Percentiles rank a stretch among this genome's conserved stretches.
Evolutionary conservation across 352 stramenopile species (phyloP).

Genomic region (Globisporangium sylvaticum): DNA sequence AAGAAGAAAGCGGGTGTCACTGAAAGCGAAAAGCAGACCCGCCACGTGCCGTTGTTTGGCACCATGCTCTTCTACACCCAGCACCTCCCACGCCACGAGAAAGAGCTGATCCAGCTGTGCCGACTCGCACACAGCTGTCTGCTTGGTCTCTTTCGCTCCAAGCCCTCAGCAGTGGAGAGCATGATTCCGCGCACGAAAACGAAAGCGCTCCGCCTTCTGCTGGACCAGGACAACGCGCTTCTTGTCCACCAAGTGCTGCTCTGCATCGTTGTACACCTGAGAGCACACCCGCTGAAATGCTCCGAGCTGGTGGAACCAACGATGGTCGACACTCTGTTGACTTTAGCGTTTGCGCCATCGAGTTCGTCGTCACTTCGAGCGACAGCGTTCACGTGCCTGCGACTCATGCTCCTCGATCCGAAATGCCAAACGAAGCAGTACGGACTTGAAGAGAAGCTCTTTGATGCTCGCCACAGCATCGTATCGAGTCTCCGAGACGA

Average conservation of each 20-base stretch:
- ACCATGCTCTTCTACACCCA: constrained; percentile 6
- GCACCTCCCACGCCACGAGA: not conserved
- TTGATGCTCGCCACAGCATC: constrained; percentile 2
- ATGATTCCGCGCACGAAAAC: constrained; percentile 14
- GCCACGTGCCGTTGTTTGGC: not conserved
- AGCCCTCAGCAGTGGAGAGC: not conserved
- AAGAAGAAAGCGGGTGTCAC: not conserved
- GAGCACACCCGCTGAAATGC: constrained; percentile 13
- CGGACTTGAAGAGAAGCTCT: constrained; percentile 10
- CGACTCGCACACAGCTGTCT: constrained; percentile 17
- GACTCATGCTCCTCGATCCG: constrained; percentile 13
- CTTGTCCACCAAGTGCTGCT: constrained; percentile 15
- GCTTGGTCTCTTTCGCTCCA: constrained; percentile 2
- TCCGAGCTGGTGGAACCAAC: constrained; percentile 10
- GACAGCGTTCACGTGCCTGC: constrained; percentile 13
- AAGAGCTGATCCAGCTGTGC: constrained; percentile 17
- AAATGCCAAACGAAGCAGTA: constrained; percentile 11
- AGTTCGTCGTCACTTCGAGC: not conserved
- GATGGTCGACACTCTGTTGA: constrained; percentile 1
- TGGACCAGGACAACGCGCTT: constrained; percentile 4
- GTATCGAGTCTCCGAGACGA: constrained; percentile 3
- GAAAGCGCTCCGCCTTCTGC: constrained; percentile 11
- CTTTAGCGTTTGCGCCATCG: not conserved
- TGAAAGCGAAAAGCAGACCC: not conserved
- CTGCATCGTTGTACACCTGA: constrained; percentile 12